Conservation (phyloP, 2,329 filamentous ascomycete genomes). For the Lachnellula hyalina region DNA sequence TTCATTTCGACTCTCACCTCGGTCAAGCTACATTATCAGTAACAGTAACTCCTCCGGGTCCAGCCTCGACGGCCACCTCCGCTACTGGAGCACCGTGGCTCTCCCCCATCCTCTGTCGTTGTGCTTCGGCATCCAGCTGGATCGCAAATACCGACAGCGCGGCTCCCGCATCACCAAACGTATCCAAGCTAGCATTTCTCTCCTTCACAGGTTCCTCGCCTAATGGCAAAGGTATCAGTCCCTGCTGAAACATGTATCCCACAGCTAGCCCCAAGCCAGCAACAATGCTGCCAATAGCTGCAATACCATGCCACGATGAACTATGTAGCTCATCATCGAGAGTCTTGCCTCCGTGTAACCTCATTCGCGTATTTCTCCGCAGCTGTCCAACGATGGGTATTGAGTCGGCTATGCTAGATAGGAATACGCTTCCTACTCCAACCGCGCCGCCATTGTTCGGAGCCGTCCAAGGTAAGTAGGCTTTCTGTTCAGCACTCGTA, state of each 20-base stretch:
- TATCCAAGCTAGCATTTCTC: slow-evolving; percentile 9
- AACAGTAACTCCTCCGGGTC: background rate
- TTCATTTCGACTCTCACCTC: background rate
- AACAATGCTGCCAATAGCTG: slow-evolving; percentile 23
- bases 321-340: slow-evolving; percentile 16
- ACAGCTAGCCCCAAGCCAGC: slow-evolving; percentile 28
- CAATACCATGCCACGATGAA: slow-evolving; percentile 19
- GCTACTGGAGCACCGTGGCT: slow-evolving; percentile 14
- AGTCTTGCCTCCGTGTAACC: slow-evolving; percentile 21
- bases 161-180: slow-evolving; percentile 27
- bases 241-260: slow-evolving; percentile 31
- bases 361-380: slow-evolving; percentile 25
- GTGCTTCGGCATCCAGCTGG: slow-evolving; percentile 15
- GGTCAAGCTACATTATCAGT: slow-evolving; percentile 8
- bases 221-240: slow-evolving; percentile 22
- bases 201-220: slow-evolving; percentile 12
- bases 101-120: slow-evolving; percentile 13
- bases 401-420: slow-evolving; percentile 25
- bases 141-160: slow-evolving; percentile 22
- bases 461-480: slow-evolving; percentile 28
- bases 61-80: slow-evolving; percentile 21
- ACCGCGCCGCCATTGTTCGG: slow-evolving; percentile 25
- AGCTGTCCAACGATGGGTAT: slow-evolving; percentile 27
- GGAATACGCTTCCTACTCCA: slow-evolving; percentile 24
- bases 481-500: slow-evolving; percentile 7